A percentile compares a stretch with the other conserved stretches of the same genome.
Evolutionary conservation across 495 filamentous ascomycete species (phyloP).

Genomic region (Tetracladium setigerum): DNA sequence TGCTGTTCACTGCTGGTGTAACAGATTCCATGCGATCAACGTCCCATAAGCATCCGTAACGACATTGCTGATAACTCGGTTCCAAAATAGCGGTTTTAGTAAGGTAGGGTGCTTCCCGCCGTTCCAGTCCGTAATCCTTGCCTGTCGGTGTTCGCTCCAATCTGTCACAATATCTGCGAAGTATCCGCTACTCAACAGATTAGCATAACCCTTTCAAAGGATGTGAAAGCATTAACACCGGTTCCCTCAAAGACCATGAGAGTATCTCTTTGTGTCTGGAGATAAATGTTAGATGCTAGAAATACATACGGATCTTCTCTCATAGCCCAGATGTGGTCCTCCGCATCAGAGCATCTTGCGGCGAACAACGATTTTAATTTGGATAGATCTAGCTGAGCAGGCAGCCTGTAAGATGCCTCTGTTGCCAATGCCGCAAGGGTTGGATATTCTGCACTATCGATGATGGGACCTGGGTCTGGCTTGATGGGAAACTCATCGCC

Average conservation of each 20-base stretch:
- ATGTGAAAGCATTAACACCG: too few species aligned
- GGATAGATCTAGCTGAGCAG: slow-evolving; percentile 31
- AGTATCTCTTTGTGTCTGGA: too few species aligned
- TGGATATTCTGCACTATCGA: slow-evolving; percentile 13
- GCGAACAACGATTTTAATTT: slow-evolving; percentile 28
- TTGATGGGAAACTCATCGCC: slow-evolving; percentile 15
- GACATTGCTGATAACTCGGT: slow-evolving; percentile 23
- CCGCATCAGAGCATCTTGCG: slow-evolving; percentile 27
- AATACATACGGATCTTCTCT: slow-evolving; percentile 35
- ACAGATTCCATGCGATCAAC: slow-evolving; percentile 22
- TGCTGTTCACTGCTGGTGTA: slow-evolving; percentile 23
- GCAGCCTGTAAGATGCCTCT: slow-evolving; percentile 38
- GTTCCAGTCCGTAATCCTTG: slow-evolving; percentile 22
- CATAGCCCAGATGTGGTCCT: slow-evolving; percentile 39
- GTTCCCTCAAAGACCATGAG: too few species aligned
- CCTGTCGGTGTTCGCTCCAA: slow-evolving; percentile 33
- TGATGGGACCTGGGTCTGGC: slow-evolving; percentile 17
- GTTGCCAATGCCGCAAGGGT: slow-evolving; percentile 26
- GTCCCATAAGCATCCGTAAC: slow-evolving; percentile 20
- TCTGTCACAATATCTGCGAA: slow-evolving; percentile 32
- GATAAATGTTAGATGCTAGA: neutral
- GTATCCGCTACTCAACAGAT: slow-evolving; percentile 19
- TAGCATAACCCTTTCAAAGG: too few species aligned
- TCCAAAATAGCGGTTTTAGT: slow-evolving; percentile 25
- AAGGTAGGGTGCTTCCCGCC: slow-evolving; percentile 23